These are phyloP conservation scores for Aurinia saxatilis DNA, from an alignment of 345 rosid species.

Conservation along the genomic window DNA sequence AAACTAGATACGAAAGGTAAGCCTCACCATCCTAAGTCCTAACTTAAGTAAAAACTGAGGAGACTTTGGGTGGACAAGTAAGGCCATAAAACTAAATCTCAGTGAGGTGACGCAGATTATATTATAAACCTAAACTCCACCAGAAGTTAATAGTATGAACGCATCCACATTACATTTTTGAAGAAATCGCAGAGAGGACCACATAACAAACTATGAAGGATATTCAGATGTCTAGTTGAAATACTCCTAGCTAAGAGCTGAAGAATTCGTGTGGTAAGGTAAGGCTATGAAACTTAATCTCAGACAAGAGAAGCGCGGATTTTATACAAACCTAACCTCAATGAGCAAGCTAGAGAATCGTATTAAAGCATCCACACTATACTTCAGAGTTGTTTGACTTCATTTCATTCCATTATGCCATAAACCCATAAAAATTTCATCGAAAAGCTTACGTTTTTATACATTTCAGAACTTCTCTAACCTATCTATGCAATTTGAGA, in stretches of 20 bases:
- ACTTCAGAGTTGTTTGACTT: neutral
- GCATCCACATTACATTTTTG: too few relatives aligned
- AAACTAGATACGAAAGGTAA: neutral
- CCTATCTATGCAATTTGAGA: too few relatives aligned
- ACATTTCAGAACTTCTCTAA: too few relatives aligned
- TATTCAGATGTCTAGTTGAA: too few relatives aligned
- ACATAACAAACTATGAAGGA: too few relatives aligned
- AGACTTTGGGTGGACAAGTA: too few relatives aligned
- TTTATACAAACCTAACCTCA: neutral
- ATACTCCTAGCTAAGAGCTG: neutral
- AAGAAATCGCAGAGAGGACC: too few relatives aligned
- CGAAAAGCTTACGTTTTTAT: neutral
- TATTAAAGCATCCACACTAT: neutral
- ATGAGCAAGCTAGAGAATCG: neutral
- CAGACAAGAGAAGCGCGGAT: neutral
- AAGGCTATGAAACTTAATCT: neutral
- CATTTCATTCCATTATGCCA: neutral
- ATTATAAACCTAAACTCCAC: too few relatives aligned
- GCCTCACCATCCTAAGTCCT: neutral
- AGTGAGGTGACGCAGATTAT: too few relatives aligned
- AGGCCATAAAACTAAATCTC: too few relatives aligned
- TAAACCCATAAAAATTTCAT: neutral
- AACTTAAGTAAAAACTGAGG: too few relatives aligned
- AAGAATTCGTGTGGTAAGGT: neutral
- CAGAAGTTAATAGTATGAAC: too few relatives aligned